These are phyloP conservation scores for Paramecium tetraurelia DNA, from an alignment of 73 alveolate species.

Conservation along the genomic window DNA sequence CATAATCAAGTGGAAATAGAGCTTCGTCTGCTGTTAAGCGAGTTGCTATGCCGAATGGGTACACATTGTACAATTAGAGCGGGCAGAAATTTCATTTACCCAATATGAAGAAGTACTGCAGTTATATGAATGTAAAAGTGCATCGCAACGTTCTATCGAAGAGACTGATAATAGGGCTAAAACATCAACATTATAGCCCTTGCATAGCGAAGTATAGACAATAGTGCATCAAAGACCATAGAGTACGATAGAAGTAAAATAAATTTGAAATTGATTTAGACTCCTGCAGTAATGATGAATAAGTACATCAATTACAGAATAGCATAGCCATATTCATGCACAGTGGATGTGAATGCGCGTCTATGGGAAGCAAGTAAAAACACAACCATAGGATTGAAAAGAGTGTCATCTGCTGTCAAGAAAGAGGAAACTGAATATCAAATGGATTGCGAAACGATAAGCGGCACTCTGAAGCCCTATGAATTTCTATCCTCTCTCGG, in stretches of 20 bases:
- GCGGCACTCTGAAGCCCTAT: background rate
- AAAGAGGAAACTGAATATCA: background rate
- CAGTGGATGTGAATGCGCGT: background rate
- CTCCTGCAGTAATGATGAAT: constrained; percentile 44
- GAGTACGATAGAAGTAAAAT: background rate
- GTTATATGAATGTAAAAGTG: background rate
- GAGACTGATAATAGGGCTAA: background rate
- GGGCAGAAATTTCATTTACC: background rate
- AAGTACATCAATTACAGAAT: constrained; percentile 1
- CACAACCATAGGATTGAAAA: constrained; percentile 2
- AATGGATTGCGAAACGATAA: background rate
- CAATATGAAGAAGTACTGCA: background rate
- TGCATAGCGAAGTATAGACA: background rate
- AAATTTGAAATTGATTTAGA: background rate
- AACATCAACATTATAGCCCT: background rate
- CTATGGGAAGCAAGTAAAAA: constrained; percentile 34
- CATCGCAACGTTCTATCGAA: background rate
- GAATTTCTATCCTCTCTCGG: constrained; percentile 18
- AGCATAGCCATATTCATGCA: constrained; percentile 25
- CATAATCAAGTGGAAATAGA: constrained; percentile 24
- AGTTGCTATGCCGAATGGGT: background rate
- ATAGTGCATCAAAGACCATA: background rate
- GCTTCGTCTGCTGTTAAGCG: constrained; percentile 13
- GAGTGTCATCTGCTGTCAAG: constrained; percentile 20
- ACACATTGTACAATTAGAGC: background rate